Base-by-base conservation (phyloP, 208 protist species). In the Porcisia hertigi region DNA sequence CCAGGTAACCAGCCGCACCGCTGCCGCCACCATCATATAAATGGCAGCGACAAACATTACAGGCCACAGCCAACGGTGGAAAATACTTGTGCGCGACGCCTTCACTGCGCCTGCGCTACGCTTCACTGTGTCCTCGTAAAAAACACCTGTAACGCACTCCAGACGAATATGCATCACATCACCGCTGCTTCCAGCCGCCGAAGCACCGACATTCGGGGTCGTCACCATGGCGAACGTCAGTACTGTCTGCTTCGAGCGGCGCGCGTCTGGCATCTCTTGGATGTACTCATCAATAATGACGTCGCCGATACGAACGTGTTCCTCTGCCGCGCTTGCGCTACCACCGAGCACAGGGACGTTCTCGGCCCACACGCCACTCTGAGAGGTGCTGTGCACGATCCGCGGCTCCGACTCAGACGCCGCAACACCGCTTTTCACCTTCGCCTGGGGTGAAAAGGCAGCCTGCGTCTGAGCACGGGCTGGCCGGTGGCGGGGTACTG, bases 41-140 rank as follows among this genome's bases (percentile, higher is more conserved):
- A 93, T 45, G 36, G 65, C 59, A 16, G 30, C 58, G 34, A 82
- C 73, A 66, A 87, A 75, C 54, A 91, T 34, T 9, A 87, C 20
- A 23, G 91, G 88, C 62, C 65, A 87, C 30, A 83, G 63, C 80
- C 84, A 95, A 6, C 88, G 84, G 14, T 71, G 52, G 39, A 77
- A 73, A 20, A 88, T 12, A 47, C 79, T 78, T 16, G 85, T 85
- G 23, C 73, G 69, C 18, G 70, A 67, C 16, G 75, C 69, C 63
- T 66, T 77, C 45, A 69, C 69, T 36, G 30, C 76, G 53, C 75
- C 43, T 18, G 52, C 45, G 69, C 54, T 52, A 18, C 59, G 67
- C 6, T 36, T 55, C 67, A 53, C 23, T 71, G 54, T 65, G 45
- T 67, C 75, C 18, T 85, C 74, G n/a, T 54, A 72, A 47, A 65